These are phyloP conservation scores for Nemania sp. DNA, from an alignment of 2,329 filamentous ascomycete species.

Conservation along the genomic window DNA sequence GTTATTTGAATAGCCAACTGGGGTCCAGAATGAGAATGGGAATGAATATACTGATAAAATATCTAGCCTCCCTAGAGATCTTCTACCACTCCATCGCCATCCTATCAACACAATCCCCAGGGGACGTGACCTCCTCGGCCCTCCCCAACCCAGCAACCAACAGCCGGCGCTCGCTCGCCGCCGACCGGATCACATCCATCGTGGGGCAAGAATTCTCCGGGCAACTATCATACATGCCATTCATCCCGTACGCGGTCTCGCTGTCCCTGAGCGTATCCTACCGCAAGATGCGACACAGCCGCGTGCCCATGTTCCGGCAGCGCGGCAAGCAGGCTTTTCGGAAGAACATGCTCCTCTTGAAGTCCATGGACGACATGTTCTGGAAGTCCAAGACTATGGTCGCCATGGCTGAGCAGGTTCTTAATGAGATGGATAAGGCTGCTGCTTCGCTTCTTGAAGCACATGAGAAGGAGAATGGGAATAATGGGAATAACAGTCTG, in stretches of 20 bases:
- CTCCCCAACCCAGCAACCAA: constrained; percentile 55
- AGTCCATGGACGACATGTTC: constrained; percentile 58
- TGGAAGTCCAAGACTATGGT: constrained; percentile 60
- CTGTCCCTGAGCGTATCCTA: constrained; percentile 65
- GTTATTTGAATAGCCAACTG: constrained; percentile 21
- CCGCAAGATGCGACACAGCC: constrained; percentile 65
- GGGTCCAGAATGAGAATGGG: no score
- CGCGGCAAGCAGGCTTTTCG: constrained; percentile 59
- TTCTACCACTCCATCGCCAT: constrained; percentile 68
- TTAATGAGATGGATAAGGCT: constrained; percentile 60
- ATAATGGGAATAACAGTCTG: no score
- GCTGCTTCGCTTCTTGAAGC: constrained; percentile 49
- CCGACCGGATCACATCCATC: constrained; percentile 60
- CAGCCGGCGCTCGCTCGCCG: constrained; percentile 59
- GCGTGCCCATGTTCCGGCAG: constrained; percentile 59
- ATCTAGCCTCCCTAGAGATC: constrained; percentile 60
- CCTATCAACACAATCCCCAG: constrained; percentile 59
- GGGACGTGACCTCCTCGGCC: constrained; percentile 45
- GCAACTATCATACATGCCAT: constrained; percentile 52
- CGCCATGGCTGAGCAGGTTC: constrained; percentile 56
- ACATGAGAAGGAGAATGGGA: no score
- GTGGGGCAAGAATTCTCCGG: constrained; percentile 55
- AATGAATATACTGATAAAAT: constrained; percentile 30
- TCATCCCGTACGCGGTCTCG: constrained; percentile 64
- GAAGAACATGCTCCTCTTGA: constrained; percentile 56